phyloP scores from a whole-genome alignment of 2,329 filamentous ascomycete genomes.

The Penicillium paneum region DNA sequence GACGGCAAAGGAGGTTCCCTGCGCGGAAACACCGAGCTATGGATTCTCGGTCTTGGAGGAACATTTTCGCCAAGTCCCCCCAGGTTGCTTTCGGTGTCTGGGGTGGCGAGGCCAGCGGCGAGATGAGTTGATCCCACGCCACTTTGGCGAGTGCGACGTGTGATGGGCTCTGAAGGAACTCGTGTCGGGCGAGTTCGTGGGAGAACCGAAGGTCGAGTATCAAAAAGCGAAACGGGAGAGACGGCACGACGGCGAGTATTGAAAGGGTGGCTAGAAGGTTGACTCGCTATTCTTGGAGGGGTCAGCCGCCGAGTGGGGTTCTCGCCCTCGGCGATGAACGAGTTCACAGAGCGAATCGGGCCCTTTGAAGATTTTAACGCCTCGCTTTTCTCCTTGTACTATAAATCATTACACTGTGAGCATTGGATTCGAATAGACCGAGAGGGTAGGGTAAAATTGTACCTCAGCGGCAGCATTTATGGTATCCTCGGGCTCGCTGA shows the following conservation, averaged over 20 bases:
- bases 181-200: constrained; percentile 27
- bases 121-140: constrained; percentile 28
- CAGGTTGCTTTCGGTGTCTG: constrained; percentile 38
- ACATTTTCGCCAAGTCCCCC: constrained; percentile 28
- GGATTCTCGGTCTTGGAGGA: constrained; percentile 29
- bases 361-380: constrained; percentile 48
- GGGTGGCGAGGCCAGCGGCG: constrained; percentile 39
- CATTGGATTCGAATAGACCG: constrained; percentile 2
- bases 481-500: constrained; percentile 61
- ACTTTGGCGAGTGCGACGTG: constrained; percentile 43
- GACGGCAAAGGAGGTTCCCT: constrained; percentile 32
- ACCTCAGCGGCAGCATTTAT: constrained; percentile 54
- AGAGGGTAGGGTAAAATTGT: constrained; percentile 23
- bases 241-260: constrained; percentile 48
- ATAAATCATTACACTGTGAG: constrained; percentile 12
- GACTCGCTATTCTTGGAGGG: constrained; percentile 23
- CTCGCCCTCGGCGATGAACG: constrained; percentile 42
- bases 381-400: constrained; percentile 47
- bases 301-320: constrained; percentile 28
- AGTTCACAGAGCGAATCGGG: constrained; percentile 46
- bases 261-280: constrained; percentile 21
- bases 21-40: constrained; percentile 34
- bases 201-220: constrained; percentile 49
- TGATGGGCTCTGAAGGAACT: constrained; percentile 50
- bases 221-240: constrained; percentile 54